These are phyloP conservation scores for Teunomyces stri DNA, from an alignment of 805 yeast genomes.

Conservation along the genomic window DNA sequence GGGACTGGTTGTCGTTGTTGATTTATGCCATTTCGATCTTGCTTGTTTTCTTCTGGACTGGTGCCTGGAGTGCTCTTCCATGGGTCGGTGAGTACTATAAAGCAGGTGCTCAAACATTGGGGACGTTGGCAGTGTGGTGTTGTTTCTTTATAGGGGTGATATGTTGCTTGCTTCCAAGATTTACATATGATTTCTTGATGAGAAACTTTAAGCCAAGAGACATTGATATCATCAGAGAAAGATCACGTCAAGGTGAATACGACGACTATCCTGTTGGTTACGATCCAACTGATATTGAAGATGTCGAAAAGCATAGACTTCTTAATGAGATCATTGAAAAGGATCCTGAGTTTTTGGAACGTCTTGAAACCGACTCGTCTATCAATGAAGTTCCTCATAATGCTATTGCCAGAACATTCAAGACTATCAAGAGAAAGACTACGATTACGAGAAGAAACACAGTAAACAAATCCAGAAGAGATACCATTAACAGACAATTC, in stretches of 20 bases:
- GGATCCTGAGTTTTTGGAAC: constrained; percentile 34
- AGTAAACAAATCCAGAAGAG: constrained; percentile 13
- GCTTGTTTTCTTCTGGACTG: constrained; percentile 72
- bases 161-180: constrained; percentile 66
- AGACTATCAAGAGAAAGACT: constrained; percentile 32
- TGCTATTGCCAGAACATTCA: constrained; percentile 29
- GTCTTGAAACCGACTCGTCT: constrained; percentile 27
- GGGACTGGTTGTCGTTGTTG: constrained; percentile 74
- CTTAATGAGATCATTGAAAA: constrained; percentile 30
- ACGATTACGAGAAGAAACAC: constrained; percentile 26
- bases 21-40: constrained; percentile 58
- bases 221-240: constrained; percentile 71
- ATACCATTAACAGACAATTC: constrained; percentile 25
- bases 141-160: constrained; percentile 62
- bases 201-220: constrained; percentile 61
- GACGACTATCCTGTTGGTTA: constrained; percentile 62
- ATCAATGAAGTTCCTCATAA: constrained; percentile 5
- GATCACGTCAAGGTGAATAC: constrained; percentile 64
- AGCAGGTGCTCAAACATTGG: constrained; percentile 63
- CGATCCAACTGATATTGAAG: constrained; percentile 76
- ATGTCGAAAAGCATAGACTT: constrained; percentile 37
- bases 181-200: constrained; percentile 54
- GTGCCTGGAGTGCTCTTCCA: constrained; percentile 64
- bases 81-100: constrained; percentile 60
- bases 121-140: constrained; percentile 64